Conservation (phyloP, 2,329 filamentous ascomycete species). For the Fusarium buxicola region DNA sequence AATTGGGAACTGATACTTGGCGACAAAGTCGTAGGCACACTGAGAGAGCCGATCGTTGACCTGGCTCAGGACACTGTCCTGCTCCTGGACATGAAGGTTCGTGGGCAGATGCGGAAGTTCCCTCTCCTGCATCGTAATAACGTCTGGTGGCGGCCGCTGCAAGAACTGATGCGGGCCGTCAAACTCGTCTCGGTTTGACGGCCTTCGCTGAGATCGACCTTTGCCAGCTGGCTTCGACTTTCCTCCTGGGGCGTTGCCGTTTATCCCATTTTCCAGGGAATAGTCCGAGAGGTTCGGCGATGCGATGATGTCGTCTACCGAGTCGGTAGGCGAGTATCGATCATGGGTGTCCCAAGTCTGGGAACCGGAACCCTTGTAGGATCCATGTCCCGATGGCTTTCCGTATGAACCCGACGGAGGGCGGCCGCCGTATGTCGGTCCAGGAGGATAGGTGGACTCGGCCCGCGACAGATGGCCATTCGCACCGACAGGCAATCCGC, state of each 20-base stretch:
- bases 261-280: slow-evolving; percentile 64
- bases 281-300: slow-evolving; percentile 72
- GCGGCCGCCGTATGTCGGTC: slow-evolving; percentile 57
- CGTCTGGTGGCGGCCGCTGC: slow-evolving; percentile 76
- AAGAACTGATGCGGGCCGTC: slow-evolving; percentile 88
- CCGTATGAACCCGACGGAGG: slow-evolving; percentile 56
- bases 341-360: slow-evolving; percentile 62
- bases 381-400: slow-evolving; percentile 47
- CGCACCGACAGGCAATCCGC: slow-evolving; percentile 45
- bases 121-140: slow-evolving; percentile 80
- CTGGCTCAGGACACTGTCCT: slow-evolving; percentile 81
- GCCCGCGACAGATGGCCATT: slow-evolving; percentile 54
- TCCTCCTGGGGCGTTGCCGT: slow-evolving; percentile 52
- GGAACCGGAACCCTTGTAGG: slow-evolving; percentile 56
- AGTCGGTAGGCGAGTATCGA: slow-evolving; percentile 67
- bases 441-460: slow-evolving; percentile 54
- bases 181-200: slow-evolving; percentile 88
- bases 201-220: slow-evolving; percentile 70
- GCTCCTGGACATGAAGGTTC: slow-evolving; percentile 84
- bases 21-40: slow-evolving; percentile 90
- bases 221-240: slow-evolving; percentile 62
- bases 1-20: slow-evolving; percentile 91
- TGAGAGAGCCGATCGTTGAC: slow-evolving; percentile 88
- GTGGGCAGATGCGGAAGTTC: slow-evolving; percentile 86
- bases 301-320: slow-evolving; percentile 68